Percentiles rank a stretch among this genome's conserved stretches.
These are phyloP conservation scores for Rhododendron henanense DNA, from an alignment of 148 eudicot species.

Conservation along the genomic window DNA sequence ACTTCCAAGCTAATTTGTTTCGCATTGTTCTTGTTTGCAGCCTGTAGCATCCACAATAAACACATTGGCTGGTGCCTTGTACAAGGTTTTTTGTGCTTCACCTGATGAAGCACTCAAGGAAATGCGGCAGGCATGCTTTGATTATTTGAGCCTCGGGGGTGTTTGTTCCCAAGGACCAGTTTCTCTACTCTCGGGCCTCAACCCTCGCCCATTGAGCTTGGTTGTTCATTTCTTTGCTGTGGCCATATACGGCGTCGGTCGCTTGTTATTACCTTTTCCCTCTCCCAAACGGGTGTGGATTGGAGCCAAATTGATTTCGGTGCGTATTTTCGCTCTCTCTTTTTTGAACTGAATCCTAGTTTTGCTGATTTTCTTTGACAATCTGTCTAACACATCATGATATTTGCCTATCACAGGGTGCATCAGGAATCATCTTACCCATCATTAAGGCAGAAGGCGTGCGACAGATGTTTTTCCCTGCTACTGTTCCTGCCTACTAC, in stretches of 20 bases:
- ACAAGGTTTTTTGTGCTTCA: slow-evolving; percentile 71
- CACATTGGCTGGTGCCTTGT: slow-evolving; percentile 81
- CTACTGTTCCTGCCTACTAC: slow-evolving; percentile 86
- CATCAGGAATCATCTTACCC: slow-evolving; percentile 85
- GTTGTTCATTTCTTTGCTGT: slow-evolving; percentile 91
- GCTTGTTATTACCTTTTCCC: slow-evolving; percentile 71
- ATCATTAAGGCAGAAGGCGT: slow-evolving; percentile 94
- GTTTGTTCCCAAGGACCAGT: slow-evolving; percentile 70
- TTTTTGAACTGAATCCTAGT: not conserved
- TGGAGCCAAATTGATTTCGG: slow-evolving; percentile 74
- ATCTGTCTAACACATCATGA: not conserved
- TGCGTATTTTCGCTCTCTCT: slow-evolving; percentile 18
- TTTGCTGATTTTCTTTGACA: not conserved
- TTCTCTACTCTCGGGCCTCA: slow-evolving; percentile 72
- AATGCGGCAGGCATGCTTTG: slow-evolving; percentile 88
- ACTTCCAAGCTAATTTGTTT: not conserved
- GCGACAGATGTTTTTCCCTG: slow-evolving; percentile 91
- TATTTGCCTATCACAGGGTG: slow-evolving; percentile 40
- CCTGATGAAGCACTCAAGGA: slow-evolving; percentile 72
- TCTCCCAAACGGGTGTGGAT: slow-evolving; percentile 79
- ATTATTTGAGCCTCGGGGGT: slow-evolving; percentile 84
- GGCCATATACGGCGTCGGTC: slow-evolving; percentile 81
- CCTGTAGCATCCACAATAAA: slow-evolving; percentile 93
- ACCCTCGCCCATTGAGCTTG: slow-evolving; percentile 78
- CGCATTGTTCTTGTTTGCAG: slow-evolving; percentile 30